These are phyloP conservation scores for Verticillium klebahnii DNA, from an alignment of 2,329 filamentous ascomycete species.

Conservation along the genomic window DNA sequence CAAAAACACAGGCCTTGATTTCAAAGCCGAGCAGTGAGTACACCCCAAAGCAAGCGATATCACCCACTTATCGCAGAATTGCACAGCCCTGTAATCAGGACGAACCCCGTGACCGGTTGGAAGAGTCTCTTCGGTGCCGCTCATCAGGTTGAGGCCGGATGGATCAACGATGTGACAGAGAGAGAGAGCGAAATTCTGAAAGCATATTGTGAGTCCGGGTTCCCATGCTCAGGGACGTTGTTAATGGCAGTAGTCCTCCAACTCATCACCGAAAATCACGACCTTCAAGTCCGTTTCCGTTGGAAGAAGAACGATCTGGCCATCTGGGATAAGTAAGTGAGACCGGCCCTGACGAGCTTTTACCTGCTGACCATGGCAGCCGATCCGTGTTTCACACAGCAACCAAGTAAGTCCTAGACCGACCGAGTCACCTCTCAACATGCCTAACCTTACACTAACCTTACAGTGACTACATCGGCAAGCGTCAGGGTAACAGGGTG, in stretches of 20 bases:
- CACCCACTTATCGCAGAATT: too few species aligned
- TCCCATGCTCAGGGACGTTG: not conserved
- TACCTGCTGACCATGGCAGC: too few species aligned
- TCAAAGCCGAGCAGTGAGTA: slow-evolving; percentile 2
- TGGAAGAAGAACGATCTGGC: slow-evolving; percentile 24
- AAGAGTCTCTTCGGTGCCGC: slow-evolving; percentile 49
- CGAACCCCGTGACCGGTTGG: slow-evolving; percentile 55
- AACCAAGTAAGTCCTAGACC: too few species aligned
- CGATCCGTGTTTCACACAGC: too few species aligned
- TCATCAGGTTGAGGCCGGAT: slow-evolving; percentile 33
- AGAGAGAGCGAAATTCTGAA: slow-evolving; percentile 29
- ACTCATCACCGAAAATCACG: slow-evolving; percentile 22
- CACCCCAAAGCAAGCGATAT: not conserved
- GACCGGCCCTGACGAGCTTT: not conserved
- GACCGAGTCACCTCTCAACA: too few species aligned
- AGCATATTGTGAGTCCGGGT: slow-evolving; percentile 14
- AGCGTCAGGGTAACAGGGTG: slow-evolving; percentile 23
- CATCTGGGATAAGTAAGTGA: slow-evolving; percentile 19
- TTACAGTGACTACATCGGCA: slow-evolving; percentile 19
- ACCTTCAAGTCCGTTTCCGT: slow-evolving; percentile 24
- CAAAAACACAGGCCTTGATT: not conserved
- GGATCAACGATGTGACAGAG: slow-evolving; percentile 44
- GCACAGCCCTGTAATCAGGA: slow-evolving; percentile 45
- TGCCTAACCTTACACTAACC: slow-evolving; percentile 2
- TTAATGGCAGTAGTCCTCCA: slow-evolving; percentile 14